phyloP scores from a whole-genome alignment of 331 rosid genomes.

The Spiraea crenata region DNA sequence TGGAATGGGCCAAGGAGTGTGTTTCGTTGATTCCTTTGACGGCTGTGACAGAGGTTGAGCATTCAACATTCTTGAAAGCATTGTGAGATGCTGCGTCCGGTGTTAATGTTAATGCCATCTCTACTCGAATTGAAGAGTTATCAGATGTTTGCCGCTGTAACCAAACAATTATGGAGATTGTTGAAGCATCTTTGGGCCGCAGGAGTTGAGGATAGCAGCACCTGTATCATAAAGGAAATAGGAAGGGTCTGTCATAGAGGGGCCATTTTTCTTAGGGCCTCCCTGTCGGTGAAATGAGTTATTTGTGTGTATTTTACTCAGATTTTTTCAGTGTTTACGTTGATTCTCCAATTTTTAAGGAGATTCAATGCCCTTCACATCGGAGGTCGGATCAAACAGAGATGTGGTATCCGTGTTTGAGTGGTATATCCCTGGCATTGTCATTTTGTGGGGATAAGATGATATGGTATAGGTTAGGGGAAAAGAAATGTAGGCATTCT shows the following conservation, averaged over 20 bases:
- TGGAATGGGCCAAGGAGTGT: slow-evolving; percentile 84
- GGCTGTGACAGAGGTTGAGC: slow-evolving; percentile 81
- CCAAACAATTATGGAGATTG: slow-evolving; percentile 91
- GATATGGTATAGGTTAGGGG: slow-evolving; percentile 62
- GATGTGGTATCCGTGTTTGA: slow-evolving; percentile 43
- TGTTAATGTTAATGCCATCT: slow-evolving; percentile 48
- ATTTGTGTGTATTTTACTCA: slow-evolving; percentile 42
- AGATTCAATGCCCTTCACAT: slow-evolving; percentile 60
- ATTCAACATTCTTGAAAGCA: slow-evolving; percentile 75
- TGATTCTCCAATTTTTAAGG: slow-evolving; percentile 92
- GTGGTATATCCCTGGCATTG: slow-evolving; percentile 46
- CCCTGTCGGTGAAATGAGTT: slow-evolving; percentile 42
- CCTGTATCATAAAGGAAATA: slow-evolving; percentile 56
- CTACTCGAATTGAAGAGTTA: slow-evolving; percentile 70
- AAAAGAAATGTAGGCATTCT: slow-evolving; percentile 35
- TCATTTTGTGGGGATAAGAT: slow-evolving; percentile 51
- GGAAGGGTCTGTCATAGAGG: slow-evolving; percentile 35
- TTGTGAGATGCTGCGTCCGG: slow-evolving; percentile 86
- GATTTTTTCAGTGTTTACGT: slow-evolving; percentile 40
- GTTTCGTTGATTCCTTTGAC: slow-evolving; percentile 76
- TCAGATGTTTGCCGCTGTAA: slow-evolving; percentile 94
- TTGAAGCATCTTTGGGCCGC: slow-evolving; percentile 95
- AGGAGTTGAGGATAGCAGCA: slow-evolving; percentile 61
- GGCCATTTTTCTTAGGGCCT: slow-evolving; percentile 79
- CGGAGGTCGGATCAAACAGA: slow-evolving; percentile 58